phyloP scores from a whole-genome alignment of 208 protist species.

The Leishmania tarentolae region DNA sequence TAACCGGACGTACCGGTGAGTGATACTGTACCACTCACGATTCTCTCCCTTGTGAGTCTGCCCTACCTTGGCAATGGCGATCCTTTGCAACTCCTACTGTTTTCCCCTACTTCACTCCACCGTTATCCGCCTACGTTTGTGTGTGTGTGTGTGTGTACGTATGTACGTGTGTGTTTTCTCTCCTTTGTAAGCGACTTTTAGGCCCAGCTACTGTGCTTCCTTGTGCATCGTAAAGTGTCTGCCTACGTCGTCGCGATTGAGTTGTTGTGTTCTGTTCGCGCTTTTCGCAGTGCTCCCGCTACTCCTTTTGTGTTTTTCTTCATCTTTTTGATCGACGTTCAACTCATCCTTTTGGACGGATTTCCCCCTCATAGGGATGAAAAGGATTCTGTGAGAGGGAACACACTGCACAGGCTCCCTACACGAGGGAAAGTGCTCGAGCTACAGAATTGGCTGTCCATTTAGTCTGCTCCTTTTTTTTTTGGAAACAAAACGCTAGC shows the following conservation, averaged over 20 bases:
- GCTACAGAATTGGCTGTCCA: neutral
- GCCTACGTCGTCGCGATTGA: neutral
- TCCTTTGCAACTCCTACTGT: neutral
- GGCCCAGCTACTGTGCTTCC: constrained; percentile 9
- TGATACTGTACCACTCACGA: neutral
- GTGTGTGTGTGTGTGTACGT: neutral
- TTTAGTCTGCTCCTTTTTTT: neutral
- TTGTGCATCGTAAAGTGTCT: neutral
- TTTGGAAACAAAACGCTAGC: neutral
- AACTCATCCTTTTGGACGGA: neutral
- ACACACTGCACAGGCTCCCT: neutral
- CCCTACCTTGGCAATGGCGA: neutral
- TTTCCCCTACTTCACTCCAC: neutral
- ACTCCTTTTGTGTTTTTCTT: neutral
- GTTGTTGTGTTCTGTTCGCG: constrained; percentile 9
- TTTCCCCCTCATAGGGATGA: neutral
- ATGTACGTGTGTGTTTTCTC: neutral
- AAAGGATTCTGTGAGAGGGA: neutral
- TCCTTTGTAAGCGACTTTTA: neutral
- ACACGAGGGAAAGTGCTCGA: neutral
- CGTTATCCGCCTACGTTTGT: neutral
- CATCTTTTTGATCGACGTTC: neutral
- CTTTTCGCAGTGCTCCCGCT: constrained; percentile 2
- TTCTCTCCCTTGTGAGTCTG: neutral
- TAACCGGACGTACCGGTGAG: neutral